phyloP scores from a whole-genome alignment of 257 asterid species.

The Capsicum rhomboideum region DNA sequence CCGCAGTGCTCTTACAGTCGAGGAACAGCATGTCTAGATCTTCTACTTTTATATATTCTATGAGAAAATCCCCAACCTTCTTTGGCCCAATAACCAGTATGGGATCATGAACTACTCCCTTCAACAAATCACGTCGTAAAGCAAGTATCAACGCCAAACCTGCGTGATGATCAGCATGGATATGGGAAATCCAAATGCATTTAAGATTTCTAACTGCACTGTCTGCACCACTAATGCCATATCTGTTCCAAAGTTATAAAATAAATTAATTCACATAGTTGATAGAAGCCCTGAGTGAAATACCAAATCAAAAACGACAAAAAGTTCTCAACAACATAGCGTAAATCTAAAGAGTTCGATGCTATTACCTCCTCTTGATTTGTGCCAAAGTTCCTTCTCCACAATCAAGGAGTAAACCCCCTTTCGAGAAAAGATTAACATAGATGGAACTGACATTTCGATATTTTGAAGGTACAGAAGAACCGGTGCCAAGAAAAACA shows the following conservation, averaged over 20 bases:
- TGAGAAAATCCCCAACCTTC: slow-evolving; percentile 72
- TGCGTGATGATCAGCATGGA: slow-evolving; percentile 94
- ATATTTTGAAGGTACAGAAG: slow-evolving; percentile 93
- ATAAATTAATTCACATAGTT: background rate
- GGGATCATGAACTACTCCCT: slow-evolving; percentile 55
- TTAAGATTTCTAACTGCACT: slow-evolving; percentile 55
- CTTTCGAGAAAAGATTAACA: slow-evolving; percentile 69
- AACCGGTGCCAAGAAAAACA: slow-evolving; percentile 95
- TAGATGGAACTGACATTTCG: slow-evolving; percentile 89
- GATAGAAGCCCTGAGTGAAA: background rate
- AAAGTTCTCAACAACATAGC: background rate
- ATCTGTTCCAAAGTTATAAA: slow-evolving; percentile 30
- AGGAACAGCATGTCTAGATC: slow-evolving; percentile 84
- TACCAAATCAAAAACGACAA: background rate
- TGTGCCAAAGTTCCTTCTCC: slow-evolving; percentile 98
- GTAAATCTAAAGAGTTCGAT: background rate
- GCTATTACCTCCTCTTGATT: slow-evolving; percentile 69
- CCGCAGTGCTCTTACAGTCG: slow-evolving; percentile 62
- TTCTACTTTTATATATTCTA: slow-evolving; percentile 87
- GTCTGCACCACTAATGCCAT: slow-evolving; percentile 71
- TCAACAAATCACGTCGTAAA: slow-evolving; percentile 52
- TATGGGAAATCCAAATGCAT: slow-evolving; percentile 94
- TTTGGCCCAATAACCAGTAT: slow-evolving; percentile 69
- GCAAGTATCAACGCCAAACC: slow-evolving; percentile 91
- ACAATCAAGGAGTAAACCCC: slow-evolving; percentile 75